phyloP scores from a whole-genome alignment of 2,329 filamentous ascomycete genomes.

The Ascochyta clinopodiicola region DNA sequence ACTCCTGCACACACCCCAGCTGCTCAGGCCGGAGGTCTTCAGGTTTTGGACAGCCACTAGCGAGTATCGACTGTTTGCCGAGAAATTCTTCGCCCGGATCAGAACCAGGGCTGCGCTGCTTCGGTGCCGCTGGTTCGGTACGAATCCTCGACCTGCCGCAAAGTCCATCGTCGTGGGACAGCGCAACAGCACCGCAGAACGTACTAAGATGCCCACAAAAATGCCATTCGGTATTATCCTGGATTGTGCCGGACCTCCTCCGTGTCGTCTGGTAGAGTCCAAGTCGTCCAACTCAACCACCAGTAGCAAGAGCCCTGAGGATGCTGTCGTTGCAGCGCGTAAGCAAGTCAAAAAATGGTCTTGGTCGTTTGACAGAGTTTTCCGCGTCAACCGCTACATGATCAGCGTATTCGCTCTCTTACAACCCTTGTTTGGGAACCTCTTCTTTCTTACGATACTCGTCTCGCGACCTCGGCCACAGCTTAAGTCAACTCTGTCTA shows the following conservation, averaged over 20 bases:
- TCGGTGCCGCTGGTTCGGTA: neutral
- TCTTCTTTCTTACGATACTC: neutral
- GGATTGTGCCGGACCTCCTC: constrained; percentile 4
- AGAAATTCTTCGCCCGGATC: neutral
- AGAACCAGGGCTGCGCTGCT: neutral
- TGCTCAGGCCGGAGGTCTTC: neutral
- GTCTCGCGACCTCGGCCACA: neutral
- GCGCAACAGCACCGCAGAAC: neutral
- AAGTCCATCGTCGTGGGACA: neutral
- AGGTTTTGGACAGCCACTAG: constrained; percentile 2
- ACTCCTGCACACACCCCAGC: constrained; percentile 26
- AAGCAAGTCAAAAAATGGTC: constrained; percentile 1
- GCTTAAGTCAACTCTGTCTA: neutral
- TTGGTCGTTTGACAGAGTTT: neutral
- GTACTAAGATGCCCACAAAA: neutral
- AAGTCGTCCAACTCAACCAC: neutral
- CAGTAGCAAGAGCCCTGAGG: neutral
- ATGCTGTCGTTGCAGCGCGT: neutral
- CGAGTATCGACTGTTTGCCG: neutral
- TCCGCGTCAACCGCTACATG: neutral
- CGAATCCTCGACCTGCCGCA: neutral
- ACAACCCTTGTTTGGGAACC: neutral
- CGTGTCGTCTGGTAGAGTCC: constrained; percentile 18
- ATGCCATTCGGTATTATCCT: constrained; percentile 23
- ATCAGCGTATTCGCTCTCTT: neutral